Conservation (phyloP, 495 filamentous ascomycete genomes). For the Geoglossum glabrum region DNA sequence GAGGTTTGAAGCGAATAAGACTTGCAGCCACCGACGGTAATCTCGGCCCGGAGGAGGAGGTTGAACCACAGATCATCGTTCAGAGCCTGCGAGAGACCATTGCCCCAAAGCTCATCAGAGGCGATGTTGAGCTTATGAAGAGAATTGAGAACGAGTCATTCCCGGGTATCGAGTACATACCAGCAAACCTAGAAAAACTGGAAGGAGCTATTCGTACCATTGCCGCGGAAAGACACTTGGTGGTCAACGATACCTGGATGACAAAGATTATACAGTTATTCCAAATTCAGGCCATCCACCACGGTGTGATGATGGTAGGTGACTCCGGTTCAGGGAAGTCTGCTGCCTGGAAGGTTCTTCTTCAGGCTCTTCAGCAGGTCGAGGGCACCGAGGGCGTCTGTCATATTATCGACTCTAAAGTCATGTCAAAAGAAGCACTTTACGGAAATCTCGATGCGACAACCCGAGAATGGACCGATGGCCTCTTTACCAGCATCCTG, state of each 20-base stretch:
- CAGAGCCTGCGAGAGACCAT: constrained; percentile 98
- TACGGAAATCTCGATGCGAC: constrained; percentile 93
- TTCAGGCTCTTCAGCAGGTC: constrained; percentile 76
- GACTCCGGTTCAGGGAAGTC: constrained; percentile 92
- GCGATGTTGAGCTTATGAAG: constrained; percentile 76
- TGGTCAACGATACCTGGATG: constrained; percentile 88
- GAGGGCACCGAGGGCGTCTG: constrained; percentile 85
- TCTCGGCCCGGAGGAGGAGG: constrained; percentile 42
- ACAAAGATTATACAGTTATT: constrained; percentile 89
- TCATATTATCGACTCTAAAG: constrained; percentile 97
- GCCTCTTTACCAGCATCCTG: constrained; percentile 91
- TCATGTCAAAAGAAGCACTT: constrained; percentile 96
- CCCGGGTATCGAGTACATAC: constrained; percentile 80
- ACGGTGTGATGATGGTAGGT: constrained; percentile 99
- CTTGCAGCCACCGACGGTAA: constrained; percentile 30
- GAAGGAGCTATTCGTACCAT: constrained; percentile 63
- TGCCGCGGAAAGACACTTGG: constrained; percentile 60
- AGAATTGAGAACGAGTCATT: constrained; percentile 70
- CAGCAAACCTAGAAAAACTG: constrained; percentile 62
- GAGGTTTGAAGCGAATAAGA: constrained; percentile 76
- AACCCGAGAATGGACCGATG: constrained; percentile 95
- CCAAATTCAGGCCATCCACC: constrained; percentile 93
- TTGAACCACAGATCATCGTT: constrained; percentile 96
- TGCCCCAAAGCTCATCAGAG: constrained; percentile 82
- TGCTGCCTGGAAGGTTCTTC: constrained; percentile 79